Conservation (phyloP, 768 basidiomycete species). For the Trametes elegans region DNA sequence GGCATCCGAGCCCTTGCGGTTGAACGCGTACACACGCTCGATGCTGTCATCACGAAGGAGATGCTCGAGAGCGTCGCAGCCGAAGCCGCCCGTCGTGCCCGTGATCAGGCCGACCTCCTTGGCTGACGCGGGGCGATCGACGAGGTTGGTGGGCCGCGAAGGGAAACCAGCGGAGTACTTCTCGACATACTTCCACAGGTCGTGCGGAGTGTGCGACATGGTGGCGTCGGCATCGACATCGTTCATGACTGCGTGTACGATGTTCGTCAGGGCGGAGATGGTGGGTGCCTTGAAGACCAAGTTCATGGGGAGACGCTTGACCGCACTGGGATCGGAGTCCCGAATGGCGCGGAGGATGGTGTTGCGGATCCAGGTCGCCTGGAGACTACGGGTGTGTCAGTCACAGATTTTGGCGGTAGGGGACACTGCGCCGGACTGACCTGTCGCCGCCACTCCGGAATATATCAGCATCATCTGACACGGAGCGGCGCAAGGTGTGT, state of each 20-base stretch:
- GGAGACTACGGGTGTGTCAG: constrained; percentile 20
- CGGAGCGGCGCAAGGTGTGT: constrained; percentile 28
- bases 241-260: constrained; percentile 1
- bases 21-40: constrained; percentile 27
- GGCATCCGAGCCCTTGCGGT: constrained; percentile 17
- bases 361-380: constrained; percentile 36
- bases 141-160: not conserved
- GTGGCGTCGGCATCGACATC: constrained; percentile 5
- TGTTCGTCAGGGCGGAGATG: constrained; percentile 29
- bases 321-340: constrained; percentile 16
- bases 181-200: constrained; percentile 8
- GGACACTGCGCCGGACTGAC: constrained; percentile 25
- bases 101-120: constrained; percentile 32
- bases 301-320: constrained; percentile 26
- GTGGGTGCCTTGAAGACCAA: constrained; percentile 42
- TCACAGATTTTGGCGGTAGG: no score
- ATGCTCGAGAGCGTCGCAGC: constrained; percentile 28
- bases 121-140: not conserved
- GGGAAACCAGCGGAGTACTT: constrained; percentile 9
- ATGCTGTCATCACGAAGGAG: constrained; percentile 21
- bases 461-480: constrained; percentile 37
- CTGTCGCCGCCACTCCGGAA: constrained; percentile 42
- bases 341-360: constrained; percentile 30
- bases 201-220: not conserved
- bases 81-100: constrained; percentile 35